Evolutionary conservation across 2,329 filamentous ascomycete species (phyloP).

Genomic region (Arthrinium puccinioides): DNA sequence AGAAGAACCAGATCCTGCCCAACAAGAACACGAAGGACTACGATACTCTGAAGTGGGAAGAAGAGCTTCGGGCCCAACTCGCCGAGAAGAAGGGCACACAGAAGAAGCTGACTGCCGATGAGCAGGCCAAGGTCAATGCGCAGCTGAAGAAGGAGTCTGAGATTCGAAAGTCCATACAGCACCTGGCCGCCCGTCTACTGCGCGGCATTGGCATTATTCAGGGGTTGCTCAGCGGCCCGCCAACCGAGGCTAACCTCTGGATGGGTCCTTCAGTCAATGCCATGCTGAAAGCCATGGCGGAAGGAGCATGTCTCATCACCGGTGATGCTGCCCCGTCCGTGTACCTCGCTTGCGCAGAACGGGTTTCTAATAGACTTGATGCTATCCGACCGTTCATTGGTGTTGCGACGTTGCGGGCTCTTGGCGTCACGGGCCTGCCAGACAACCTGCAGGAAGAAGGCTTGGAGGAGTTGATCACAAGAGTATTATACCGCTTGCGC

Average conservation of each 20-base stretch:
- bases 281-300: constrained; percentile 67
- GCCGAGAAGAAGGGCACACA: constrained; percentile 89
- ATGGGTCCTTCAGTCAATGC: constrained; percentile 73
- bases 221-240: constrained; percentile 75
- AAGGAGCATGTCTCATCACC: constrained; percentile 73
- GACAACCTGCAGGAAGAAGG: constrained; percentile 69
- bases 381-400: constrained; percentile 76
- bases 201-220: constrained; percentile 82
- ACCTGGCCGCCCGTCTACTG: constrained; percentile 62
- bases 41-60: constrained; percentile 94
- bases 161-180: constrained; percentile 67
- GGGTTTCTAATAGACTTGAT: constrained; percentile 67
- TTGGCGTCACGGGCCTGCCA: constrained; percentile 66
- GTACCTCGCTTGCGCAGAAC: constrained; percentile 73
- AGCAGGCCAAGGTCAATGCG: constrained; percentile 82
- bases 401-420: constrained; percentile 74
- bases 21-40: constrained; percentile 94
- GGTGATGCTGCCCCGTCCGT: constrained; percentile 72
- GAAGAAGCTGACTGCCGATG: constrained; percentile 85
- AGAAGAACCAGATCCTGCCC: constrained; percentile 63
- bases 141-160: constrained; percentile 81
- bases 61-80: constrained; percentile 78
- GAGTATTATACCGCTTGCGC: constrained; percentile 82
- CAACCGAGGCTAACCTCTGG: constrained; percentile 84
- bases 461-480: constrained; percentile 77